These are phyloP conservation scores for Letharia lupina DNA, from an alignment of 495 filamentous ascomycete genomes.

Conservation along the genomic window DNA sequence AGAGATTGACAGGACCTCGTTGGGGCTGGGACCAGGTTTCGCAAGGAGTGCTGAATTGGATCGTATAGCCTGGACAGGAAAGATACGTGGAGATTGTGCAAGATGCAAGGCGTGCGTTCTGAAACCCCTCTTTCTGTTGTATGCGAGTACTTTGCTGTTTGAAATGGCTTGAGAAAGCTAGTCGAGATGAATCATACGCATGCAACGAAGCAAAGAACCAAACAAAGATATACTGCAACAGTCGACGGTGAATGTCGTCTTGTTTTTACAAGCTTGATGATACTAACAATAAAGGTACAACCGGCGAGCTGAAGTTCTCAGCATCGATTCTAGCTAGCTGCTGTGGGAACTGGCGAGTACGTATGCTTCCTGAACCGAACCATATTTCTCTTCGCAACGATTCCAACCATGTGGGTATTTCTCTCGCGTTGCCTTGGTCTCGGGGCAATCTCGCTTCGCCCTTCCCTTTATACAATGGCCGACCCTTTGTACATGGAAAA, in stretches of 20 bases:
- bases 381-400: too few species aligned
- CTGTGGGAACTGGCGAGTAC: background rate
- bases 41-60: background rate
- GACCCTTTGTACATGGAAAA: background rate
- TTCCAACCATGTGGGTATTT: background rate
- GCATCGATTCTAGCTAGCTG: background rate
- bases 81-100: background rate
- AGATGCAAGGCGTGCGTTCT: background rate
- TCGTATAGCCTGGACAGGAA: background rate
- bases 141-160: background rate
- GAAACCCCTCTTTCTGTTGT: background rate
- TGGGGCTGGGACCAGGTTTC: background rate
- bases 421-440: background rate
- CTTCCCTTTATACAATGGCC: background rate
- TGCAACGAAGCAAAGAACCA: background rate
- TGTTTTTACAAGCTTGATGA: background rate
- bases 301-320: too few species aligned
- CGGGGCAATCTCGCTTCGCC: background rate
- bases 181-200: background rate
- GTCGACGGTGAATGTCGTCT: background rate
- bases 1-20: background rate
- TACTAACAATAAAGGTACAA: background rate
- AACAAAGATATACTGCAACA: background rate
- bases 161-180: background rate
- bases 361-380: background rate